Evolutionary conservation across 306 rosid genomes (phyloP).

Genomic region (Phaseolus lunatus): DNA sequence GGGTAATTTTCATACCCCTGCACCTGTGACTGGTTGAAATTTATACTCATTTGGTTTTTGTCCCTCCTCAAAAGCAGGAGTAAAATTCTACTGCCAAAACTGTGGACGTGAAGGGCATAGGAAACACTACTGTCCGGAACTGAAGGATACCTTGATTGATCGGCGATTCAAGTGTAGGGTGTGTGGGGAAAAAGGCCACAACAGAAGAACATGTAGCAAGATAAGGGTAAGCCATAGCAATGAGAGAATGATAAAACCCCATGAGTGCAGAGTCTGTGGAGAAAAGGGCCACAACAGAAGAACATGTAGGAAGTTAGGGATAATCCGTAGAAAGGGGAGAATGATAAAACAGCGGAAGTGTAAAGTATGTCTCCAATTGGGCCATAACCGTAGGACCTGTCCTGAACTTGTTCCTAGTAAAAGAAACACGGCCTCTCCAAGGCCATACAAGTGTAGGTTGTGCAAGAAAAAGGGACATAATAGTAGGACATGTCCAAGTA

Average conservation of each 20-base stretch:
- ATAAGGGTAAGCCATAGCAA: constrained; percentile 47
- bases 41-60: constrained; percentile 10
- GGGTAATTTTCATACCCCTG: constrained; percentile 54
- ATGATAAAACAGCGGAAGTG: constrained; percentile 56
- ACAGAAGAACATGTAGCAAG: constrained; percentile 76
- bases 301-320: constrained; percentile 65
- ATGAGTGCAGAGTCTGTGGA: constrained; percentile 68
- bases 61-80: constrained; percentile 59
- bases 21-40: constrained; percentile 35
- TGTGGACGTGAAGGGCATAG: constrained; percentile 96
- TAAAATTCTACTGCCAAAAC: constrained; percentile 77
- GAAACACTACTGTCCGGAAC: constrained; percentile 87
- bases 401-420: constrained; percentile 42
- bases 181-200: constrained; percentile 89
- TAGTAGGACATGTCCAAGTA: constrained; percentile 74
- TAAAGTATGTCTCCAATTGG: constrained; percentile 62
- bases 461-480: constrained; percentile 77
- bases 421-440: constrained; percentile 31
- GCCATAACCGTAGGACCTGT: constrained; percentile 77
- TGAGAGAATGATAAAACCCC: constrained; percentile 46
- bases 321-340: constrained; percentile 39
- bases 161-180: constrained; percentile 59
- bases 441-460: constrained; percentile 61
- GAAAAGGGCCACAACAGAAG: constrained; percentile 87
- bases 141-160: constrained; percentile 54